phyloP scores from a whole-genome alignment of 306 rosid species.

The Cucumis melo region DNA sequence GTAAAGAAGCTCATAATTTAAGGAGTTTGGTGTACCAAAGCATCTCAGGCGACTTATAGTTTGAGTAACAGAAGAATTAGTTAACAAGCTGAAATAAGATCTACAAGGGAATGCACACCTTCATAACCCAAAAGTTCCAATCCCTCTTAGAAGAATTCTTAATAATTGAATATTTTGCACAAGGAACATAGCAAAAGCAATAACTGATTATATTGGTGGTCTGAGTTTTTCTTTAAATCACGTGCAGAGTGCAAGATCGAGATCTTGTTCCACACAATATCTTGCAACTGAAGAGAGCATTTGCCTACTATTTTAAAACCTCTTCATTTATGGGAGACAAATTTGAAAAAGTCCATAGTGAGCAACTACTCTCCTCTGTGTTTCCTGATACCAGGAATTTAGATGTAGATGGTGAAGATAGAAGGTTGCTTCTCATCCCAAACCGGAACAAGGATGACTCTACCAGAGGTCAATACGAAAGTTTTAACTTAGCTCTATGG shows the following conservation, averaged over 20 bases:
- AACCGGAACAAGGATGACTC: conserved; percentile 49
- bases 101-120: no score
- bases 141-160: not conserved
- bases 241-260: conserved; percentile 40
- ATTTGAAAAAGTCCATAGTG: not conserved
- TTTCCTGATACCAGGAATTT: not conserved
- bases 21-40: not conserved
- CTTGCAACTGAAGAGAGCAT: conserved; percentile 40
- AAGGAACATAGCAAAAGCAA: not conserved
- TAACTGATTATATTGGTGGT: not conserved
- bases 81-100: not conserved
- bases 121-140: not conserved
- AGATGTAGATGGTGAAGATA: conserved; percentile 18
- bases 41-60: no score
- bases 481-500: conserved; percentile 43
- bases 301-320: conserved; percentile 29
- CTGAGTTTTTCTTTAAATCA: conserved; percentile 3
- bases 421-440: conserved; percentile 37
- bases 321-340: conserved; percentile 33
- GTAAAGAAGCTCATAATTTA: not conserved
- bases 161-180: not conserved
- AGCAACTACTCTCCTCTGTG: not conserved
- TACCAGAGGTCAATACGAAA: conserved; percentile 42
- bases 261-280: conserved; percentile 36
- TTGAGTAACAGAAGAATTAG: not conserved